Evolutionary conservation across 768 basidiomycete species (phyloP).

Genomic region (Tylopilus sp.): DNA sequence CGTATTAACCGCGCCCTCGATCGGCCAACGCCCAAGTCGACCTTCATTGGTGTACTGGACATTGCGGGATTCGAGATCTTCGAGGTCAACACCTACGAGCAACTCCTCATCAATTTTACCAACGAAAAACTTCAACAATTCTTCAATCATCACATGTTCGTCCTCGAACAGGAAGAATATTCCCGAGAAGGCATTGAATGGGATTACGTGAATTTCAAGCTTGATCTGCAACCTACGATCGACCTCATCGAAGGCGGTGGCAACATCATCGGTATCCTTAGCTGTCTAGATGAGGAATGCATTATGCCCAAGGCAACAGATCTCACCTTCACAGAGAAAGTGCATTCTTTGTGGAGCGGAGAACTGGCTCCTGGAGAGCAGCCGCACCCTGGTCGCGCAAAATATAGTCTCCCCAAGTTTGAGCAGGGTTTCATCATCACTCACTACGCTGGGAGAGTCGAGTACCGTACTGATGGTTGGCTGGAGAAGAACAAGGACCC

Average conservation of each 20-base stretch:
- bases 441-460: constrained; percentile 96
- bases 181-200: constrained; percentile 94
- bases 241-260: constrained; percentile 90
- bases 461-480: constrained; percentile 96
- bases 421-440: constrained; percentile 93
- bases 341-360: constrained; percentile 69
- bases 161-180: constrained; percentile 98
- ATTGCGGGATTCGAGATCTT: constrained; percentile 99
- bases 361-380: constrained; percentile 41
- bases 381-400: constrained; percentile 71
- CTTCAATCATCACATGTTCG: constrained; percentile 99
- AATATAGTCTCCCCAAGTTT: constrained; percentile 85
- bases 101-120: constrained; percentile 97
- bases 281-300: constrained; percentile 94
- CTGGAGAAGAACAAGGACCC: constrained; percentile 99
- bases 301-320: constrained; percentile 99
- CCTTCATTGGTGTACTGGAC: constrained; percentile 97
- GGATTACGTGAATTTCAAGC: constrained; percentile 97
- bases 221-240: constrained; percentile 97
- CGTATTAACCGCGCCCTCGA: constrained; percentile 93
- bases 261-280: constrained; percentile 77
- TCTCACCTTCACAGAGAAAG: constrained; percentile 89
- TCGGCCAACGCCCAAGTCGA: constrained; percentile 84
- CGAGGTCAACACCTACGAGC: constrained; percentile 92
- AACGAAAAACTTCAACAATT: constrained; percentile 99